These are phyloP conservation scores for Cadophora malorum DNA, from an alignment of 2,329 filamentous ascomycete species.

Conservation along the genomic window DNA sequence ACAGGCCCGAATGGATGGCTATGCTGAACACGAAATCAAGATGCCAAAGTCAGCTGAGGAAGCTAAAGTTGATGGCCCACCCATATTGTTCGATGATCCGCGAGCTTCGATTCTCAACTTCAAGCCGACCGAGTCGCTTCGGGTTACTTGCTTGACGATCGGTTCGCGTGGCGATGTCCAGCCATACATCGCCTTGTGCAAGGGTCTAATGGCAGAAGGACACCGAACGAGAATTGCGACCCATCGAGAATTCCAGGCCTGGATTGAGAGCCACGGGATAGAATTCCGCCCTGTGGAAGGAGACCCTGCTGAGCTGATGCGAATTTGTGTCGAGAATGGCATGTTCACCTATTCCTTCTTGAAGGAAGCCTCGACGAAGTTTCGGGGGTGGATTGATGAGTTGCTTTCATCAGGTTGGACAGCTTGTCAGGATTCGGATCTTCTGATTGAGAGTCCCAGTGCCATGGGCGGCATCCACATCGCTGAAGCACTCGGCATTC, in stretches of 20 bases:
- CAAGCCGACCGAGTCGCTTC: constrained; percentile 80
- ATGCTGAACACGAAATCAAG: constrained; percentile 57
- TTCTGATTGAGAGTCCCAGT: constrained; percentile 93
- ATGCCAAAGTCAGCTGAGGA: constrained; percentile 55
- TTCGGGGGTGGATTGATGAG: constrained; percentile 94
- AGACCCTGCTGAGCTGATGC: constrained; percentile 93
- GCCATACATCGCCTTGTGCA: constrained; percentile 95
- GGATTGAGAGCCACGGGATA: constrained; percentile 92
- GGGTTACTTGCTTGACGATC: constrained; percentile 92
- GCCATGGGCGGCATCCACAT: constrained; percentile 99
- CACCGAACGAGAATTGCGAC: constrained; percentile 89
- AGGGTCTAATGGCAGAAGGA: constrained; percentile 85
- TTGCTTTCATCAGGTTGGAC: constrained; percentile 81
- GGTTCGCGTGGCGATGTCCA: constrained; percentile 96
- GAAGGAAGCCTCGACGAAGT: constrained; percentile 83
- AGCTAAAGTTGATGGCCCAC: constrained; percentile 62
- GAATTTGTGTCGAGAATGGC: constrained; percentile 93
- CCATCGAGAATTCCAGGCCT: constrained; percentile 85
- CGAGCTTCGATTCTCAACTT: constrained; percentile 89
- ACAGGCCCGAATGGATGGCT: constrained; percentile 68
- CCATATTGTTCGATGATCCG: constrained; percentile 88
- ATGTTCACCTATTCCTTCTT: constrained; percentile 96
- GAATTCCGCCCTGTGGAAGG: constrained; percentile 89
- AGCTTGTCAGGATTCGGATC: constrained; percentile 84
- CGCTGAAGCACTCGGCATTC: constrained; percentile 88